Base-by-base conservation (phyloP, 2,329 filamentous ascomycete species). In the Zymoseptoria ardabiliae region DNA sequence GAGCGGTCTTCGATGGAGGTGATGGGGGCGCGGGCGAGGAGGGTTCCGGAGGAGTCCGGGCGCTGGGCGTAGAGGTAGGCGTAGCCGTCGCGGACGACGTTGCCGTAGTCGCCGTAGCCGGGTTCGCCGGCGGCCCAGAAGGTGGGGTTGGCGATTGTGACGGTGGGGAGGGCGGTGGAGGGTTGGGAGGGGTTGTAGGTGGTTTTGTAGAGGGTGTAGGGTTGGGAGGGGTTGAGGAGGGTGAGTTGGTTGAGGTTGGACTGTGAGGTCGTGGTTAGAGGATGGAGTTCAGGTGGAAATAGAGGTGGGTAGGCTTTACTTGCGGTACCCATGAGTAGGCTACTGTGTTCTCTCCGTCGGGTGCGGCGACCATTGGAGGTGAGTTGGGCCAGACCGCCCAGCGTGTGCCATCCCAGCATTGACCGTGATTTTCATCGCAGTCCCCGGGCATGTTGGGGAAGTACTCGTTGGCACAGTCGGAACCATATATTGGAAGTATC, bases 31-130 rank as follows among this genome's bases (percentile, higher is more conserved):
- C 57, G 60, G n/a, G 66, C 66, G 7, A 69, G 58, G 13, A 58
- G 57, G 4, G 64, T 64, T 11, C 57, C 60, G 4, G 51, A 25
- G 2, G 49, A 48, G 28, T 55, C 28, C 19, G 55, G 56, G 25
- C 61, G 62, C 25, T 60, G 61, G 52, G 64, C 66, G 48, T 68
- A 69, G 25, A 69, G 63, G 50, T 69, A 69, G 23, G 61, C 61
- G 10, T 55, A 60, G n/a, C 49, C 49, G 41, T 64, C 55, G 50
- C 45, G 41, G 4, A 65, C 28, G 54, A 67, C 30, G 19, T 50
- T 61, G 21, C 66, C 66, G 52, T 69, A 69, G 35, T 61, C 52
- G 21, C 66, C 66, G 45, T 58, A 69, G 11, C 56, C 61, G 28
- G 66, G 59, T 19, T 64, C 61, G 50, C 59, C 62, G 2, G 52